phyloP scores from a whole-genome alignment of 164 flowering plant species.

The Chimonanthus salicifolius region DNA sequence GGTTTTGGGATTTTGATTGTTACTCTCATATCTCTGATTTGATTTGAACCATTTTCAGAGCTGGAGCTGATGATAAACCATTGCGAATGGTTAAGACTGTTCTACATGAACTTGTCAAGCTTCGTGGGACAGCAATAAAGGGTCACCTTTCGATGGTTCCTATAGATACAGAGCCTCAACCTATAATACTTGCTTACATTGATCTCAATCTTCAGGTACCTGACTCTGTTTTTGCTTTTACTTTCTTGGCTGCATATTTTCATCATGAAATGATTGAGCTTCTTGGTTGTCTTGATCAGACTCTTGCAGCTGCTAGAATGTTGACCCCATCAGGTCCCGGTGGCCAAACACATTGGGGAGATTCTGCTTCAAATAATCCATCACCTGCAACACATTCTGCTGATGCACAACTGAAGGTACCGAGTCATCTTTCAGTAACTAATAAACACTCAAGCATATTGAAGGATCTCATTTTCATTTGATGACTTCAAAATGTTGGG shows the following conservation, averaged over 20 bases:
- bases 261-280: not conserved
- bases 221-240: not conserved
- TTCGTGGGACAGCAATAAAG: slow-evolving; percentile 94
- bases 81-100: slow-evolving; percentile 99
- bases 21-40: not conserved
- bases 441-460: too few relatives aligned
- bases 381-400: slow-evolving; percentile 81
- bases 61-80: slow-evolving; percentile 99
- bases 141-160: slow-evolving; percentile 99
- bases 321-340: slow-evolving; percentile 80
- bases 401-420: slow-evolving; percentile 94
- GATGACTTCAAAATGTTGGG: not conserved
- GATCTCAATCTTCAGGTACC: slow-evolving; percentile 97
- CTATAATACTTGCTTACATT: slow-evolving; percentile 94
- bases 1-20: not conserved
- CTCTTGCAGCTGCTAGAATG: slow-evolving; percentile 99
- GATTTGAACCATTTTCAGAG: slow-evolving; percentile 36
- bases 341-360: slow-evolving; percentile 96
- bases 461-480: not conserved
- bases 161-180: slow-evolving; percentile 96
- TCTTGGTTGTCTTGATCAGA: slow-evolving; percentile 35
- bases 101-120: slow-evolving; percentile 96
- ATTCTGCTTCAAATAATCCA: slow-evolving; percentile 71
- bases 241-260: not conserved
- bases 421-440: not conserved